phyloP scores from a whole-genome alignment of 2,329 filamentous ascomycete species.

The Calonectria naviculata region DNA sequence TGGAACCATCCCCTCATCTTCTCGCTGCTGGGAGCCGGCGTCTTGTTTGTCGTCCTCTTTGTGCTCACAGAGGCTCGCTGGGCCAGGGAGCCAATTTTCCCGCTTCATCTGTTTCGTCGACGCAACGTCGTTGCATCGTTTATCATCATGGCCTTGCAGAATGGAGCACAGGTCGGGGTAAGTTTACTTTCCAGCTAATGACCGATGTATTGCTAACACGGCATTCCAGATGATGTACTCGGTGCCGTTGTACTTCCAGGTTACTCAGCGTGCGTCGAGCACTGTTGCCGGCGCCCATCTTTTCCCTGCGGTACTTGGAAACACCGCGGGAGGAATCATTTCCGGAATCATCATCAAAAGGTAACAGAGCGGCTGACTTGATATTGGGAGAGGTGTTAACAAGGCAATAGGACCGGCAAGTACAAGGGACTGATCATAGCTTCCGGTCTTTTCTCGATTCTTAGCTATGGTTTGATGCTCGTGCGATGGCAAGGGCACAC shows the following conservation, averaged over 20 bases:
- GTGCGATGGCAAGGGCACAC: constrained; percentile 71
- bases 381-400: background rate
- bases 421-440: constrained; percentile 67
- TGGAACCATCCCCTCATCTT: constrained; percentile 60
- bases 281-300: constrained; percentile 70
- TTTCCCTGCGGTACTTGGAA: constrained; percentile 75
- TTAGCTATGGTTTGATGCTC: constrained; percentile 64
- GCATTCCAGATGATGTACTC: constrained; percentile 63
- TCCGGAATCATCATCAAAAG: constrained; percentile 67
- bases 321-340: constrained; percentile 71
- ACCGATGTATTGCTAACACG: background rate
- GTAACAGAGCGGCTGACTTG: constrained; percentile 26
- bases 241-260: constrained; percentile 77
- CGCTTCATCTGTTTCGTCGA: constrained; percentile 63
- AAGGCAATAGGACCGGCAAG: constrained; percentile 59
- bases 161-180: constrained; percentile 55
- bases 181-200: fast-evolving
- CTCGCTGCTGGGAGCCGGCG: constrained; percentile 50
- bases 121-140: constrained; percentile 65
- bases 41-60: constrained; percentile 53
- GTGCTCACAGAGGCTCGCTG: constrained; percentile 55
- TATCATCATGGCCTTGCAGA: constrained; percentile 65
- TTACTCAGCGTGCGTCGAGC: constrained; percentile 67
- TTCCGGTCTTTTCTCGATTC: constrained; percentile 59
- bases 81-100: constrained; percentile 68